A percentile compares a stretch with the other conserved stretches of the same genome.
These are phyloP conservation scores for Candida gigantensis DNA, from an alignment of 1,139 yeast species.

Conservation along the genomic window DNA sequence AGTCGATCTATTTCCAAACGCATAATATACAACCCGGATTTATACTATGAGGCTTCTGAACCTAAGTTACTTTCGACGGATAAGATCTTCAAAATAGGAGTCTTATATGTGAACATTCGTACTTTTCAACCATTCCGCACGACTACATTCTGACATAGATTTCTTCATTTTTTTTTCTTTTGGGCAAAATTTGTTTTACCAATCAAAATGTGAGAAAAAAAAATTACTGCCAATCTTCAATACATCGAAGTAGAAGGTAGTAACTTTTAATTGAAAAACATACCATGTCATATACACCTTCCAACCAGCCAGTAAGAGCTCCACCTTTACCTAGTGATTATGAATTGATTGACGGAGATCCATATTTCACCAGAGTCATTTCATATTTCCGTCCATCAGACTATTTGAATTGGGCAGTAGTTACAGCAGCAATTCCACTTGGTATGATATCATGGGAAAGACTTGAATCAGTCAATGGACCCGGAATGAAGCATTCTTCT, in stretches of 20 bases:
- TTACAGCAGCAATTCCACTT: slow-evolving; percentile 65
- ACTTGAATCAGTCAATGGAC: slow-evolving; percentile 63
- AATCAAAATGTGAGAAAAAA: slow-evolving; percentile 13
- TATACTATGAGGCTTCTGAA: no score
- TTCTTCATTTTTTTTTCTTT: slow-evolving; percentile 2
- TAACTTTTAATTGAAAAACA: not conserved
- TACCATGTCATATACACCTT: slow-evolving; percentile 43
- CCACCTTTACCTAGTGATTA: slow-evolving; percentile 47
- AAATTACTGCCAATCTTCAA: not conserved
- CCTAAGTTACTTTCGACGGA: no score
- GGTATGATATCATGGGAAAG: slow-evolving; percentile 63
- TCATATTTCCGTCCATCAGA: slow-evolving; percentile 73
- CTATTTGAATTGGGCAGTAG: slow-evolving; percentile 63
- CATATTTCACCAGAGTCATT: slow-evolving; percentile 71
- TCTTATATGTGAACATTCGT: no score
- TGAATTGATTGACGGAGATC: slow-evolving; percentile 74
- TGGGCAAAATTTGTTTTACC: slow-evolving; percentile 7
- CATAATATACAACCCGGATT: no score
- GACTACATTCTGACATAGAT: not conserved
- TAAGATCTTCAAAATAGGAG: no score
- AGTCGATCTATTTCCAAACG: no score
- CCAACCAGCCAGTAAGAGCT: slow-evolving; percentile 46
- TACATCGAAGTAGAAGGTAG: not conserved
- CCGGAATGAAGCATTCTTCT: slow-evolving; percentile 52
- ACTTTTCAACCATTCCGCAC: not conserved